These are phyloP conservation scores for Eimeria brunetti DNA, from an alignment of 169 alveolate genomes.

Conservation along the genomic window DNA sequence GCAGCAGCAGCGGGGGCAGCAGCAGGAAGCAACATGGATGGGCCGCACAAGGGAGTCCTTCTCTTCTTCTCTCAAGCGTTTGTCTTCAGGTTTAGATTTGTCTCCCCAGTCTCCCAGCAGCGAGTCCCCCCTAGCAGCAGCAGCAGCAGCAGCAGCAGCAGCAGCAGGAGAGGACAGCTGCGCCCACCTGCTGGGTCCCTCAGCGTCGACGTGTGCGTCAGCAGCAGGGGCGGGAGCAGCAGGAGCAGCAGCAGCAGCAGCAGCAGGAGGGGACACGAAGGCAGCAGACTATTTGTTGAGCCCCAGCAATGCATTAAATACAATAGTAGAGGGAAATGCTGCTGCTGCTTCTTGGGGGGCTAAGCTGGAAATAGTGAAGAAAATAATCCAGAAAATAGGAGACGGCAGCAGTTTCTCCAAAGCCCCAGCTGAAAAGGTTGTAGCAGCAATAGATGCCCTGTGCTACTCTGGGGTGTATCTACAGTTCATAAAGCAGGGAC, in stretches of 20 bases:
- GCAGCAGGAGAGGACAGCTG: background rate
- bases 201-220: background rate
- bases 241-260: background rate
- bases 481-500: slow-evolving; percentile 35
- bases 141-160: background rate
- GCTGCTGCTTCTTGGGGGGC: slow-evolving; percentile 49
- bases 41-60: slow-evolving; percentile 12
- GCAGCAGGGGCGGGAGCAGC: too few species aligned
- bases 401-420: background rate
- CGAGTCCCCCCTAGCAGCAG: background rate
- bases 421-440: slow-evolving; percentile 1
- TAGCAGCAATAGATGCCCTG: slow-evolving; percentile 26
- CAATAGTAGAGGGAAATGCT: slow-evolving; percentile 5
- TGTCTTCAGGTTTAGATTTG: slow-evolving; percentile 14
- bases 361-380: slow-evolving; percentile 23
- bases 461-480: slow-evolving; percentile 46
- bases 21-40: slow-evolving; percentile 51
- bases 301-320: background rate
- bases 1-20: slow-evolving; percentile 50
- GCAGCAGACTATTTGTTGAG: too few species aligned
- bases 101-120: slow-evolving; percentile 1
- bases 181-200: slow-evolving; percentile 35
- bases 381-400: background rate
- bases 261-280: background rate
- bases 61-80: slow-evolving; percentile 45